Base-by-base conservation (phyloP, 257 asterid genomes). In the Gynochthodes officinalis region DNA sequence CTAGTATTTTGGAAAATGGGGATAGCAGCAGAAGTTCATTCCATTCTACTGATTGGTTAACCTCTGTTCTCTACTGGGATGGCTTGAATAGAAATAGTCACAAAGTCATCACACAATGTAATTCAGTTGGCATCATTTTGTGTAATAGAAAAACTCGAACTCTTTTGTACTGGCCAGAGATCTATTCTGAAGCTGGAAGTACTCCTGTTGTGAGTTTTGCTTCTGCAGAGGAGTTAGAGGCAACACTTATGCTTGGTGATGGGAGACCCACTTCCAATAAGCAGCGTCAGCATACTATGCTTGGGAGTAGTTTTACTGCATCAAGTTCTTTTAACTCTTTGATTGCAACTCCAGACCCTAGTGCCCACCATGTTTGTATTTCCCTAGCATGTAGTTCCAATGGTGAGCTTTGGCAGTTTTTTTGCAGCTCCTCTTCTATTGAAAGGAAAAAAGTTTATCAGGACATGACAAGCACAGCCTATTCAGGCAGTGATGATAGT, bases 381-480 rank as follows among this genome's bases (percentile, higher is more conserved):
- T 90, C 96, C 78, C 81, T 91, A 73, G 96, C 96, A 13, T 83
- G 90, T 82, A 83, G 96, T 79, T 93, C 96, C 65, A 82, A 76
- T 76, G 96, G 96, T 59, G 89, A 74, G 43, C 86, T 93, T 63
- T 91, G 94, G 96, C 84, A 73, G 79, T 88, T 89, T 71, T 64
- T 70, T 73, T 86, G 97, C 75, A 78, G 80, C 79, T 86, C 92
- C n/a, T 77, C 82, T 77, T 84, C 90, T 54, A 82, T 93, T 76
- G 87, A 76, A 52, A 75, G 83, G 55, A 69, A 77, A 74, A 86
- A 71, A 82, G 77, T 84, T 72, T 78, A 74, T 70, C 75, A 48
- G 74, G 81, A 75, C 74, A 70, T 79, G 69, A 13, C 72, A 66
- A 73, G 82, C 76, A 63, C 73, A 70, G 44, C 37, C 66, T 71